Base-by-base conservation (phyloP, 306 rosid genomes). In the Vachellia pachyceras region DNA sequence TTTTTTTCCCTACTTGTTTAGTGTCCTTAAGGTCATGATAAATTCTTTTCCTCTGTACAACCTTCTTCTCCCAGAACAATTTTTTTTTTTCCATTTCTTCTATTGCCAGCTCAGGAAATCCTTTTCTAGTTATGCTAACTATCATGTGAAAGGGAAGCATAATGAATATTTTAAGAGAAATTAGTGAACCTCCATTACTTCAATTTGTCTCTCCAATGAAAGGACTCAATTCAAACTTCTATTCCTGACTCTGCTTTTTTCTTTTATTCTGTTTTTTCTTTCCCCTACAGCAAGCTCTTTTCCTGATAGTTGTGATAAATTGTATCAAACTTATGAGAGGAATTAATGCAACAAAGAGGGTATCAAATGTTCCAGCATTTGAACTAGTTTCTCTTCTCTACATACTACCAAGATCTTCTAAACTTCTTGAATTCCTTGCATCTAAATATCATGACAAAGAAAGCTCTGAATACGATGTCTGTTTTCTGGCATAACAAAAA, bases 401-500 rank as follows among this genome's bases (percentile, higher is more conserved):
- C 42, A 4, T 46, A 5, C 44, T 10, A 44, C 20, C 33, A 18
- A n/a, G 42, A 33, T 40, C 20, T 11, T 54, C 47, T 54, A 74
- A 37, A n/a, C 15, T 35, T 50, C 11, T 35, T 36, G 65, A 73
- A 22, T 25, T 73, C 33, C 46, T 39, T 52, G 10, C n/a, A 11
- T 22, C 35, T 35, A n/a, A 37, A 35, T 73, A n/a, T 52, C 18
- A 52, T n/a, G 50, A 37, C 20, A 37, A 11, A 37, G 49, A 73
- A 54, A 52, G 14, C 20, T 20, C 47, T 10, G n/a, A 37, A n/a
- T 52, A 39, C 4, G 1, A 13, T 44, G 39, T 14, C 67, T 78
- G 33, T n/a, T n/a, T n/a, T n/a, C 65, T 36, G 63, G 45, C 35
- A 72, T 5, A 65, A 49, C 58, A 79, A 72, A 33, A 86, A 52